These are phyloP conservation scores for Athelia psychrophila DNA, from an alignment of 1,284 basidiomycete species.

Conservation along the genomic window DNA sequence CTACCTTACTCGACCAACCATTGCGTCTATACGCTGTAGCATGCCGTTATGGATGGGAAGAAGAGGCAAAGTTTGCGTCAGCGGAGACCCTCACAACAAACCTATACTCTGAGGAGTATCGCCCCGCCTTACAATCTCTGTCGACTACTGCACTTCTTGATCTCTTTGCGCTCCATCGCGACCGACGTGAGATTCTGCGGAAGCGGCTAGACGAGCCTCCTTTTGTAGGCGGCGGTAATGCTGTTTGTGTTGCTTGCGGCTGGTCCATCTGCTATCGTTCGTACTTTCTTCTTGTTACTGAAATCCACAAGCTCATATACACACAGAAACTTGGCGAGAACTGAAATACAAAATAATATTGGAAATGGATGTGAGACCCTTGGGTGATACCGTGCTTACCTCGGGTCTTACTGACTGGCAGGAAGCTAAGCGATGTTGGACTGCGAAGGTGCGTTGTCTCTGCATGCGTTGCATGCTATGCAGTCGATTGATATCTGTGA, in stretches of 20 bases:
- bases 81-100: conserved; percentile 45
- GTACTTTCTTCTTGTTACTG: too few relatives aligned
- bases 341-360: conserved; percentile 51
- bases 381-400: conserved; percentile 53
- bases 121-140: conserved; percentile 42
- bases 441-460: conserved; percentile 30
- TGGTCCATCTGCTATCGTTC: conserved; percentile 45
- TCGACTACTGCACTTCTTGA: conserved; percentile 47
- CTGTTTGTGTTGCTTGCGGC: conserved; percentile 45
- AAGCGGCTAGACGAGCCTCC: conserved; percentile 51
- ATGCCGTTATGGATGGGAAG: conserved; percentile 55
- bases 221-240: conserved; percentile 47
- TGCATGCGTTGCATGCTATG: not conserved
- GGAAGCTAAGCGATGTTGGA: conserved; percentile 57
- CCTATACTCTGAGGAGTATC: conserved; percentile 43
- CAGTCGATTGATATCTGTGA: not conserved
- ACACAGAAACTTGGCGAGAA: conserved; percentile 49
- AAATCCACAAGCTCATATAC: too few relatives aligned
- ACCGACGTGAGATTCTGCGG: conserved; percentile 44
- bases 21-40: conserved; percentile 55
- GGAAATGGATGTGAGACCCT: conserved; percentile 56
- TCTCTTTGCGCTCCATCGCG: conserved; percentile 50
- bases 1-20: conserved; percentile 45
- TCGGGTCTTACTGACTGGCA: conserved; percentile 50
- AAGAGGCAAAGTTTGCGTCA: conserved; percentile 50